Conservation (phyloP, 352 stramenopile genomes). For the Pythium aquatile region DNA sequence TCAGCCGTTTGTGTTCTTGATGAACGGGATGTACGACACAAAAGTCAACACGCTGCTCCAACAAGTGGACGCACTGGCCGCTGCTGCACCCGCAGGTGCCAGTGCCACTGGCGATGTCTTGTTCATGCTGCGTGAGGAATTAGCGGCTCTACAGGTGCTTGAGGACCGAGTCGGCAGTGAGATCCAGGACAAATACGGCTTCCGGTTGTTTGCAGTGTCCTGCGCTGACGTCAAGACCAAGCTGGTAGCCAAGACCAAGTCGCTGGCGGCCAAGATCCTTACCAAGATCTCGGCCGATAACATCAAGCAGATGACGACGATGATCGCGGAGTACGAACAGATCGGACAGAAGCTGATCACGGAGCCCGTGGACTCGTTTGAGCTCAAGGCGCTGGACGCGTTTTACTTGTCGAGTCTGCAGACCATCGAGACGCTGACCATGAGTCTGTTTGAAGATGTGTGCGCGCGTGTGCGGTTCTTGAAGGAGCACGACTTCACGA, state of each 20-base stretch:
- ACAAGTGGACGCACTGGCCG: constrained; percentile 5
- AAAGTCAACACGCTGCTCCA: constrained; percentile 54
- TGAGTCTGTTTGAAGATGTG: constrained; percentile 74
- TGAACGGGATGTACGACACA: constrained; percentile 77
- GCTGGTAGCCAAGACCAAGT: constrained; percentile 73
- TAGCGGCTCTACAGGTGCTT: constrained; percentile 48
- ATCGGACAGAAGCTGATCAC: constrained; percentile 86
- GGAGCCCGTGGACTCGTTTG: constrained; percentile 87
- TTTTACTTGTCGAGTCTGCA: constrained; percentile 81
- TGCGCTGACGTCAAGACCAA: constrained; percentile 87
- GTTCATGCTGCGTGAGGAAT: constrained; percentile 43
- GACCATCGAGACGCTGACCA: constrained; percentile 67
- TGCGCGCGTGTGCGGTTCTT: constrained; percentile 85
- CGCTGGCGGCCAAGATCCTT: constrained; percentile 64
- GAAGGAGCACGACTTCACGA: constrained; percentile 84
- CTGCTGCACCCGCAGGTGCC: constrained; percentile 9
- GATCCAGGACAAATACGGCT: constrained; percentile 88
- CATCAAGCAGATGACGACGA: constrained; percentile 76
- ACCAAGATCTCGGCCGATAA: constrained; percentile 88
- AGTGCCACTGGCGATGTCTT: constrained; percentile 44
- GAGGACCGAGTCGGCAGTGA: constrained; percentile 43
- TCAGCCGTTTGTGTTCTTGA: constrained; percentile 67
- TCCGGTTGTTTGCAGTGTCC: constrained; percentile 87
- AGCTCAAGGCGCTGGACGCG: constrained; percentile 87
- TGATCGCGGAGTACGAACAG: constrained; percentile 87